Evolutionary conservation across 2,329 filamentous ascomycete genomes (phyloP).

Genomic region (Aspergillus fumigatiaffinis): DNA sequence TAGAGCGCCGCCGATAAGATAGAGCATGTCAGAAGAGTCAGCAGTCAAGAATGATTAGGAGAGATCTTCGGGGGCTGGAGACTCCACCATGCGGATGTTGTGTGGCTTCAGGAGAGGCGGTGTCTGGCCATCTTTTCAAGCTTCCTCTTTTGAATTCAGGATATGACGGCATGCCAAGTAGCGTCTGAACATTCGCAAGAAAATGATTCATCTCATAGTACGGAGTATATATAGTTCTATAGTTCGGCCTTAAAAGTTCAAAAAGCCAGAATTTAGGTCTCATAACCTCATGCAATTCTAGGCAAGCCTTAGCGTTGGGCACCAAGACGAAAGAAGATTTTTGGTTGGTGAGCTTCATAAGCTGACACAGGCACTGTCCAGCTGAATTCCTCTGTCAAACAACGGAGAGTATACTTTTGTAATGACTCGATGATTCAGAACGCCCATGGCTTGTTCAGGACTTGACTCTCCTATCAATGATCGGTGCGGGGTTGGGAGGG

Average conservation of each 20-base stretch:
- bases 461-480: background rate
- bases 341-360: background rate
- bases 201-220: background rate
- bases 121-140: too few relatives aligned
- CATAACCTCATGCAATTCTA: background rate
- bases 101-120: background rate
- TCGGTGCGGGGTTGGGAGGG: background rate
- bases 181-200: background rate
- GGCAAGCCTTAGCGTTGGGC: background rate
- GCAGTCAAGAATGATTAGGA: background rate
- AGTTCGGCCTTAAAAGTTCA: background rate
- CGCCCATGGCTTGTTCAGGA: background rate
- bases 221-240: background rate
- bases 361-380: background rate
- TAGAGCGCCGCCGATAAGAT: slow-evolving; percentile 35
- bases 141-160: background rate
- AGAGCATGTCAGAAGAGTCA: slow-evolving; percentile 21
- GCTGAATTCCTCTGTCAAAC: background rate
- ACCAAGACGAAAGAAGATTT: background rate
- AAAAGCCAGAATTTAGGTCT: background rate
- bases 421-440: background rate
- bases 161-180: background rate
- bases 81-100: background rate
- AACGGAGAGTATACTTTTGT: background rate
- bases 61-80: background rate